Percentiles rank a stretch among this genome's conserved stretches.
Evolutionary conservation across 1,139 yeast species (phyloP).

Genomic region (Sporopachydermia cereana): DNA sequence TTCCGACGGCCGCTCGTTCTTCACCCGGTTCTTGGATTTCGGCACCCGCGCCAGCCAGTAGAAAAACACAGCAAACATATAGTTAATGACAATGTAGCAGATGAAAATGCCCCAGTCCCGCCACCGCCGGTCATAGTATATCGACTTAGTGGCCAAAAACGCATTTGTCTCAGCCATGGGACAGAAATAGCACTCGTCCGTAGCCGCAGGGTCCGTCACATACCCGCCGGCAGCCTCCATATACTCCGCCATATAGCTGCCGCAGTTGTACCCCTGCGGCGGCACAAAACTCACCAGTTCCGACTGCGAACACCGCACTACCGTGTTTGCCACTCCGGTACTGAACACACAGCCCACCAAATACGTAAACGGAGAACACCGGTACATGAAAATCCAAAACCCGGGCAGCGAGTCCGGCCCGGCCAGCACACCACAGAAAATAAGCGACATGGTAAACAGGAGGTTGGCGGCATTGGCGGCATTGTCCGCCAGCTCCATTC

Average conservation of each 20-base stretch:
- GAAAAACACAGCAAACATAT: constrained; percentile 37
- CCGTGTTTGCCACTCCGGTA: constrained; percentile 40
- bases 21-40: constrained; percentile 4
- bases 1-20: neutral
- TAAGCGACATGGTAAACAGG: constrained; percentile 54
- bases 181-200: constrained; percentile 30
- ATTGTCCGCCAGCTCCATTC: constrained; percentile 53
- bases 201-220: neutral
- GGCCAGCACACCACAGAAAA: constrained; percentile 77
- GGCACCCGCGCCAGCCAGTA: constrained; percentile 82
- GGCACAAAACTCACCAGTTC: constrained; percentile 40
- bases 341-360: constrained; percentile 40
- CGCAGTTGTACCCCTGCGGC: constrained; percentile 22
- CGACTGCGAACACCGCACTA: constrained; percentile 33
- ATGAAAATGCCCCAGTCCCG: constrained; percentile 55
- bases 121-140: constrained; percentile 43
- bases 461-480: constrained; percentile 61
- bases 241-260: neutral
- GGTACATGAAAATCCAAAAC: constrained; percentile 31
- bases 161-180: constrained; percentile 36
- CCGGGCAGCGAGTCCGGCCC: constrained; percentile 42
- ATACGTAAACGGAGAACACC: constrained; percentile 56
- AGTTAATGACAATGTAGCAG: constrained; percentile 41
- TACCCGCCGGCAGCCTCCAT: constrained; percentile 1
- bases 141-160: constrained; percentile 33